Base-by-base conservation (phyloP, 2,329 filamentous ascomycete species). In the Nothopassalora personata region DNA sequence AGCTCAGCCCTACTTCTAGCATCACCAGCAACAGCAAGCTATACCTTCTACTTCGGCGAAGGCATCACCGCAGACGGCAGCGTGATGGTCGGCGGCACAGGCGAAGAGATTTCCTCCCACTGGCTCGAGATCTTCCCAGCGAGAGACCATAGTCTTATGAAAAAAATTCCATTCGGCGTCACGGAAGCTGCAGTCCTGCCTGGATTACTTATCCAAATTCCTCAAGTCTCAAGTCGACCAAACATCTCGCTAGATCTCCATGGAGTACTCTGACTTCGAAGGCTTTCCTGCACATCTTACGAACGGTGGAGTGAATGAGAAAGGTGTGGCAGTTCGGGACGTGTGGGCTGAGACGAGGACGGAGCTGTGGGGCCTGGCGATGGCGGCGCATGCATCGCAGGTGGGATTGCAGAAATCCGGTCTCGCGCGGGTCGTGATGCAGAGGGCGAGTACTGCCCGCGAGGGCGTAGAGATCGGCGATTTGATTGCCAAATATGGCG, bases 21-120 rank as follows among this genome's bases (percentile, higher is more conserved):
- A 28, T 18, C 19, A n/a, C 51, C 54, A 10, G 51, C 54, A 18
- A 13, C 51, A 34, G 75, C 75, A n/a, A 79, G 77, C 68, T 79
- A 79, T 65, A 76, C 75, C 13, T 79, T 79, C 66, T 80, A 79
- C 54, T 76, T 80, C 18, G 77, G 78, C 60, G 78, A 77, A 60
- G 70, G 73, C 43, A 73, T 80, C 60, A 79, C 77, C 0, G 67
- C 71, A 13, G 73, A 76, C 60, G 76, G 75, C 31, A 73, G 72
- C 36, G 76, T 79, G 28, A 70, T 79, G 47, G 67, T 79, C 19
- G 77, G 77, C 60, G 76, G 77, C 23, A 79, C 77, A 4, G 77
- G 77, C 48, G 78, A 80, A 60, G 77, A 80, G 62, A 76, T 79
- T 0, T 80, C 77, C 0, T 76, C 73, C 8, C 77, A 79, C 59